Percentiles rank a stretch among this genome's conserved stretches.
phyloP scores from a whole-genome alignment of 352 stramenopile genomes.

The Globisporangium spiculum region DNA sequence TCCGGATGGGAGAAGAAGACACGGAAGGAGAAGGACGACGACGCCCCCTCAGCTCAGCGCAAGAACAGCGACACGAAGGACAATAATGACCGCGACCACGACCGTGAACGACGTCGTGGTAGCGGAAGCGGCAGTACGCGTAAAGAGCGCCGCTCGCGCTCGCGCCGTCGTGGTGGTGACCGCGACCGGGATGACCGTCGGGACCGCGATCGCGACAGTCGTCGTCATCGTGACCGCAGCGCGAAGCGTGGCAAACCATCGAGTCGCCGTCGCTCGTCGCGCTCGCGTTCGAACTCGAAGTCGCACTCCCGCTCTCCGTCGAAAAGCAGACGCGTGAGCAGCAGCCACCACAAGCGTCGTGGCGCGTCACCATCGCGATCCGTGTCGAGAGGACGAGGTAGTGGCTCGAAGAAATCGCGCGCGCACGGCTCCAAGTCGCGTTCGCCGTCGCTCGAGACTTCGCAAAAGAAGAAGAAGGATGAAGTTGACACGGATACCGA shows the following conservation, averaged over 20 bases:
- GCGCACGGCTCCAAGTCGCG: constrained; percentile 29
- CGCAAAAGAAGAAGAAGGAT: constrained; percentile 21
- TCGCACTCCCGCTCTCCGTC: constrained; percentile 33
- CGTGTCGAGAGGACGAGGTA: constrained; percentile 14
- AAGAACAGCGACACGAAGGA: constrained; percentile 17
- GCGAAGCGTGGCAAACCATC: constrained; percentile 27
- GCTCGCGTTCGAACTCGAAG: constrained; percentile 19
- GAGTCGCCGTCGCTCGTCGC: constrained; percentile 27
- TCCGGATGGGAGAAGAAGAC: constrained; percentile 68
- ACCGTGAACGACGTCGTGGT: constrained; percentile 11
- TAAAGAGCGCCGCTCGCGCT: constrained; percentile 25
- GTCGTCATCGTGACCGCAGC: constrained; percentile 27
- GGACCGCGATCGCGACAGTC: constrained; percentile 23
- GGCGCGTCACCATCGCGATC: constrained; percentile 12
- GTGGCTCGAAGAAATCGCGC: constrained; percentile 13
- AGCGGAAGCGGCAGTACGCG: constrained; percentile 1
- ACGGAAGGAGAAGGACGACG: constrained; percentile 22
- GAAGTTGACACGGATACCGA: constrained; percentile 18
- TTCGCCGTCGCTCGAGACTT: constrained; percentile 21
- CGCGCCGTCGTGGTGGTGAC: constrained; percentile 14
- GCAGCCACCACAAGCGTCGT: constrained; percentile 13
- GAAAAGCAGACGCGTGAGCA: constrained; percentile 10
- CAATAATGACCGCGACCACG: constrained; percentile 3
- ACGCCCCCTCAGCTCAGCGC: constrained; percentile 8
- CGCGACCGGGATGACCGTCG: background rate